A percentile compares a stretch with the other conserved stretches of the same genome.
Evolutionary conservation across 768 basidiomycete species (phyloP).

Genomic region (Termitomyces heimii): DNA sequence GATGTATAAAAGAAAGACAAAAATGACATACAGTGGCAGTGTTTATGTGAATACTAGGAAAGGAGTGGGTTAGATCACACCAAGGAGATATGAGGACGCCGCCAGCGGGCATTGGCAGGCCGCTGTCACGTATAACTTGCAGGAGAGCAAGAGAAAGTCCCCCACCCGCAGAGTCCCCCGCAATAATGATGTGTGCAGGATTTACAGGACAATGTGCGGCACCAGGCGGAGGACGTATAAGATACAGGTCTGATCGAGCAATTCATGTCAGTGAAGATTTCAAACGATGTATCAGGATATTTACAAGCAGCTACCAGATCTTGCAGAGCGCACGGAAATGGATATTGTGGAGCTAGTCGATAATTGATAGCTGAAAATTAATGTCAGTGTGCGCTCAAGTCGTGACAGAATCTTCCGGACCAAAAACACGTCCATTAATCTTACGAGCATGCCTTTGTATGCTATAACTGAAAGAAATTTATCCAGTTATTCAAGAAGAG

Average conservation of each 20-base stretch:
- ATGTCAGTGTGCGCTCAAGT: neutral
- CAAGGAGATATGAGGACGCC: conserved; percentile 90
- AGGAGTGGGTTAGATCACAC: conserved; percentile 90
- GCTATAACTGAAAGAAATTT: conserved; percentile 42
- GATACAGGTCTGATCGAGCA: conserved; percentile 60
- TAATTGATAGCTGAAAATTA: conserved; percentile 62
- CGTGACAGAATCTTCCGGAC: conserved; percentile 27
- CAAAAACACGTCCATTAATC: conserved; percentile 86
- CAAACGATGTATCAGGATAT: conserved; percentile 14
- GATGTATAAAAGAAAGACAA: neutral
- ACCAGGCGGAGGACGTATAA: conserved; percentile 81
- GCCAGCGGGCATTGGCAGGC: conserved; percentile 80
- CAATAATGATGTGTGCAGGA: conserved; percentile 77
- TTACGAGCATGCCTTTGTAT: conserved; percentile 87
- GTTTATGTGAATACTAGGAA: conserved; percentile 83
- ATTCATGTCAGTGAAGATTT: neutral
- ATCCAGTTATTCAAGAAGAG: neutral
- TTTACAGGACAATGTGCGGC: conserved; percentile 75
- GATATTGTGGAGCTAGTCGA: conserved; percentile 92
- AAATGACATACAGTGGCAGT: conserved; percentile 61
- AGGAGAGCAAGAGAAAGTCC: conserved; percentile 80
- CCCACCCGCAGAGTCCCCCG: conserved; percentile 93
- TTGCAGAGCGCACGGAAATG: conserved; percentile 90
- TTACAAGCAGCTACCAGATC: conserved; percentile 84
- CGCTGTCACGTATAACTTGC: conserved; percentile 81